Conservation (phyloP, 2,329 filamentous ascomycete species). For the Colletotrichum eremochloae region DNA sequence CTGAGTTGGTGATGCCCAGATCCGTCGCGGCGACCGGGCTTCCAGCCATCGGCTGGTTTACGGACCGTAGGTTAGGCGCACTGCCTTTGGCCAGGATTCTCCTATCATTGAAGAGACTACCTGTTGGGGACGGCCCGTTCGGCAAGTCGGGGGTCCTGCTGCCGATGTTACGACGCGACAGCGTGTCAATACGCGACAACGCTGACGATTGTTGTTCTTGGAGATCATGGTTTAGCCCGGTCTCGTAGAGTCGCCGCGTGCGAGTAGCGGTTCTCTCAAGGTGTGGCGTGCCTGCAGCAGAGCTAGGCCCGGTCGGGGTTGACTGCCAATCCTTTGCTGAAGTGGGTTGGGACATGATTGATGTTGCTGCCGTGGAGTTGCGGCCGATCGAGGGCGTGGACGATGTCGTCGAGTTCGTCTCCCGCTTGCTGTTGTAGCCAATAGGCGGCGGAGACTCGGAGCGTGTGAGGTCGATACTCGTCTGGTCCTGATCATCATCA, state of each 20-base stretch:
- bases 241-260: slow-evolving; percentile 83
- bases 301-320: slow-evolving; percentile 53
- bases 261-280: slow-evolving; percentile 78
- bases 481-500: slow-evolving; percentile 56
- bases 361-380: slow-evolving; percentile 90
- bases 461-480: slow-evolving; percentile 49
- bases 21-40: slow-evolving; percentile 53
- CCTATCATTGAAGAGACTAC: slow-evolving; percentile 59
- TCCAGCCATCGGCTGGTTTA: slow-evolving; percentile 61
- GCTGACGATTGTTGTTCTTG: slow-evolving; percentile 85
- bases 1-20: slow-evolving; percentile 42
- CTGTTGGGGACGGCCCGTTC: slow-evolving; percentile 61
- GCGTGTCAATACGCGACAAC: slow-evolving; percentile 82
- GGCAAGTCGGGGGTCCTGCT: slow-evolving; percentile 65
- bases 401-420: slow-evolving; percentile 89
- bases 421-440: slow-evolving; percentile 80
- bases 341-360: slow-evolving; percentile 80
- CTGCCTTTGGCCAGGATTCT: slow-evolving; percentile 70
- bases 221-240: slow-evolving; percentile 81
- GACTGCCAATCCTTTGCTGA: slow-evolving; percentile 66
- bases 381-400: slow-evolving; percentile 75
- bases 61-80: slow-evolving; percentile 75
- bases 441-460: slow-evolving; percentile 70
- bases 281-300: slow-evolving; percentile 55
- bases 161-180: slow-evolving; percentile 71